Conservation (phyloP, 2,329 filamentous ascomycete genomes). For the Pestalotiopsis sp. region DNA sequence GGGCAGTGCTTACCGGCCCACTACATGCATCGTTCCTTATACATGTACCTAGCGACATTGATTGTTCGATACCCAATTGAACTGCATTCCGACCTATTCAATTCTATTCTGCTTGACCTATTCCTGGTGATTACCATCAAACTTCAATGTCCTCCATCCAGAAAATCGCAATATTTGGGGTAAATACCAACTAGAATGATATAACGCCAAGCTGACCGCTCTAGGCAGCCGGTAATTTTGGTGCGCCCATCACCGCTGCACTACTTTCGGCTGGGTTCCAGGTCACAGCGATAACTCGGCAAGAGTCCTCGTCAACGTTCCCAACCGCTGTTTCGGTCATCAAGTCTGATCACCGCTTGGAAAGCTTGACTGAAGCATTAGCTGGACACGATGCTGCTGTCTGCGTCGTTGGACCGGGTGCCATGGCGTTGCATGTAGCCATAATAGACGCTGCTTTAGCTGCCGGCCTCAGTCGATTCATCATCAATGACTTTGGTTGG, state of each 20-base stretch:
- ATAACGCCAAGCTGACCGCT: not conserved
- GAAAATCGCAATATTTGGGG: slow-evolving; percentile 30
- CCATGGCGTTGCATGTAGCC: slow-evolving; percentile 19
- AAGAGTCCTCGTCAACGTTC: slow-evolving; percentile 23
- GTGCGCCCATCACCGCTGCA: slow-evolving; percentile 27
- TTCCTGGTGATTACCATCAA: too few relatives aligned
- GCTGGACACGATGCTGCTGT: slow-evolving; percentile 32
- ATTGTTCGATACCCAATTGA: too few relatives aligned
- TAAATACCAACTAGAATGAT: slow-evolving; percentile 17
- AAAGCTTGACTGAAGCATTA: slow-evolving; percentile 24
- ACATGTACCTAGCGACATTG: too few relatives aligned
- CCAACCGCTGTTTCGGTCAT: slow-evolving; percentile 23
- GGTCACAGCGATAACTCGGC: slow-evolving; percentile 27
- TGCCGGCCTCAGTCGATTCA: slow-evolving; percentile 33
- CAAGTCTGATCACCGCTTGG: slow-evolving; percentile 23
- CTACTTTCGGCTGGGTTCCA: slow-evolving; percentile 26
- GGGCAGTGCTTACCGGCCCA: too few relatives aligned
- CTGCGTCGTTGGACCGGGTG: slow-evolving; percentile 26
- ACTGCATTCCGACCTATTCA: too few relatives aligned
- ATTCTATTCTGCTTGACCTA: too few relatives aligned
- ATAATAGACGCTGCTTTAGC: slow-evolving; percentile 33
- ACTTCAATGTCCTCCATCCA: slow-evolving; percentile 17
- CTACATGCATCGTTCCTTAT: too few relatives aligned
- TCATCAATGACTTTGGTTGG: slow-evolving; percentile 35
- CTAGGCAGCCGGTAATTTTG: slow-evolving; percentile 32